Conservation (phyloP, 2,329 filamentous ascomycete species). For the Aspergillus sp. region DNA sequence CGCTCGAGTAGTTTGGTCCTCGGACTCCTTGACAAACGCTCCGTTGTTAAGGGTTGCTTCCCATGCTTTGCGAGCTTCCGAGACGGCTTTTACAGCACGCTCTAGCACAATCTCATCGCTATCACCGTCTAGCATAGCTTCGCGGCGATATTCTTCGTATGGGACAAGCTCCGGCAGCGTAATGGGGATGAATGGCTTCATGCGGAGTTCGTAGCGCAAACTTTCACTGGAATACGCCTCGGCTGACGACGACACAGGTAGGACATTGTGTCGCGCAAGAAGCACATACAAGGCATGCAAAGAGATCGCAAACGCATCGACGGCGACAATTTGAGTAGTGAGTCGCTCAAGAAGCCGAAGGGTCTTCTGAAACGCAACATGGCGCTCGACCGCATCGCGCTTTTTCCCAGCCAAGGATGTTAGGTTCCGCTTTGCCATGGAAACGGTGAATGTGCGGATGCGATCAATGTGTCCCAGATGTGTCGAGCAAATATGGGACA, state of each 20-base stretch:
- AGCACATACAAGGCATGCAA: conserved; percentile 63
- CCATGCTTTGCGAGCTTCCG: conserved; percentile 43
- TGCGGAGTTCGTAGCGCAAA: conserved; percentile 76
- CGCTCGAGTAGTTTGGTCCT: conserved; percentile 28
- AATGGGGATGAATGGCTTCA: conserved; percentile 75
- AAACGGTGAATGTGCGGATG: conserved; percentile 63
- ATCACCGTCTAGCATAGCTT: conserved; percentile 43
- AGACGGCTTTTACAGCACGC: conserved; percentile 37
- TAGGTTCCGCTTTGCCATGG: conserved; percentile 27
- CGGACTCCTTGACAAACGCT: conserved; percentile 27
- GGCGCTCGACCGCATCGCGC: conserved; percentile 20
- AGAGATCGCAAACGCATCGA: conserved; percentile 51
- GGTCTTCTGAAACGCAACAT: conserved; percentile 35
- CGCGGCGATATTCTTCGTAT: conserved; percentile 58
- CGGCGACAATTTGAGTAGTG: conserved; percentile 64
- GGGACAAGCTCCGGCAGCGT: conserved; percentile 65
- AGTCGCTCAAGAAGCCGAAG: conserved; percentile 57
- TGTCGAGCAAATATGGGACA: conserved; percentile 70
- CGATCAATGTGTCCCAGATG: conserved; percentile 68
- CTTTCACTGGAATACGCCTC: conserved; percentile 64
- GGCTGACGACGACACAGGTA: conserved; percentile 47
- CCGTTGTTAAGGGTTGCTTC: conserved; percentile 41
- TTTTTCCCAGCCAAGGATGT: conserved; percentile 14
- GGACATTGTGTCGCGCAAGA: conserved; percentile 55
- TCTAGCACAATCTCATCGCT: conserved; percentile 39